Percentiles rank a stretch among this genome's conserved stretches.
phyloP scores from a whole-genome alignment of 352 stramenopile genomes.

The Phytophthora sojae region DNA sequence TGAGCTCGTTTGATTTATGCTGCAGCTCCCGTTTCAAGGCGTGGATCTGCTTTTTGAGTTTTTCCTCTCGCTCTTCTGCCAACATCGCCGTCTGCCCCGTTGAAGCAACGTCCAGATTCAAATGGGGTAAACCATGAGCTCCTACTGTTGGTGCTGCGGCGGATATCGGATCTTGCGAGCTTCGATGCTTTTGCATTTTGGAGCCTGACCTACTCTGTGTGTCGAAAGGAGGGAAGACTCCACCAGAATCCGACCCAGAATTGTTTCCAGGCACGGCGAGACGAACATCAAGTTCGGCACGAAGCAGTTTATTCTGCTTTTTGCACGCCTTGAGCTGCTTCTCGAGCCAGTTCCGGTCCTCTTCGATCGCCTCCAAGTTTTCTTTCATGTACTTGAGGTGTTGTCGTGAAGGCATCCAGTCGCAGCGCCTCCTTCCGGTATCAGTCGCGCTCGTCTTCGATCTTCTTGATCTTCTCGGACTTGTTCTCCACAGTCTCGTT shows the following conservation, averaged over 20 bases:
- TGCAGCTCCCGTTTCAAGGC: slow-evolving; percentile 73
- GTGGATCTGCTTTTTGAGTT: slow-evolving; percentile 73
- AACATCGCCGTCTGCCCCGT: slow-evolving; percentile 22
- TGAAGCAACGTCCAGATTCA: slow-evolving; percentile 42
- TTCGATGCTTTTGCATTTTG: slow-evolving; percentile 25
- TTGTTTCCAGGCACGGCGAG: slow-evolving; percentile 41
- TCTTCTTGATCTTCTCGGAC: slow-evolving; percentile 92
- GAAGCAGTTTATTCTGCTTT: slow-evolving; percentile 94
- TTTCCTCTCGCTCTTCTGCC: slow-evolving; percentile 72
- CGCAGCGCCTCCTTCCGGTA: slow-evolving; percentile 92
- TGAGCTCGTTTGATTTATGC: slow-evolving; percentile 66
- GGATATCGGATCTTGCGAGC: slow-evolving; percentile 18
- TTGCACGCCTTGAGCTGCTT: slow-evolving; percentile 95
- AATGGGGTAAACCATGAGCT: slow-evolving; percentile 37
- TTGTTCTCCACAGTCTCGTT: slow-evolving; percentile 92
- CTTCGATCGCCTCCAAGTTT: slow-evolving; percentile 91
- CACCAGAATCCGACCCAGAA: slow-evolving; percentile 30
- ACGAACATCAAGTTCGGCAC: slow-evolving; percentile 79
- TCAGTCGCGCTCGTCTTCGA: slow-evolving; percentile 95
- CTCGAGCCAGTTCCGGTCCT: slow-evolving; percentile 93
- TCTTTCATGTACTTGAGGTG: slow-evolving; percentile 92
- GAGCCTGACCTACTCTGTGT: slow-evolving; percentile 23
- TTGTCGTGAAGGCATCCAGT: slow-evolving; percentile 91
- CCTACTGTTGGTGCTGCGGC: slow-evolving; percentile 6
- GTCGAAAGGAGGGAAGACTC: slow-evolving; percentile 53